Evolutionary conservation across 208 protist genomes (phyloP), one percentile per base, ranked within the genome.

Genomic region (Trypanosoma scelopori): DNA sequence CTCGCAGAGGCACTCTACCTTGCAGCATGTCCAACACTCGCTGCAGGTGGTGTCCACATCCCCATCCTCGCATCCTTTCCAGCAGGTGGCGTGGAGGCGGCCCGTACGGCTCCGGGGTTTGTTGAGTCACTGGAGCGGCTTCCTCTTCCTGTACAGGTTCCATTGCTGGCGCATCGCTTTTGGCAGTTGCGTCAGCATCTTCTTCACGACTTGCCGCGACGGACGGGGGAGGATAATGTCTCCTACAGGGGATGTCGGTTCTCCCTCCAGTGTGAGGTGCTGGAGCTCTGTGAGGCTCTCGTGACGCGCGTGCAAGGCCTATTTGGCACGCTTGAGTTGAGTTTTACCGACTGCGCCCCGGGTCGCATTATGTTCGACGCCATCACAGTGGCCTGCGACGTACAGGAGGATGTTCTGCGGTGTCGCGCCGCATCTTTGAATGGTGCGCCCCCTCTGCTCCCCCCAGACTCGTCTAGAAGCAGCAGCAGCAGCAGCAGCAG

Each of bases 401-500:
- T 71, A 16, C 55, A 71, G 39, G 65, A 71, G 37, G 48, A 71
- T 56, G 25, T 71, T n/a, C 30, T 71, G 28, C 65, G 48, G 46
- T 27, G 37, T 18, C 12, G 53, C 16, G 35, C 64, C 3, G 43
- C 30, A 47, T 35, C 27, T 23, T 48, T 64, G n/a, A 22, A 15
- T 22, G 11, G 18, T 64, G 46, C 5, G 23, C 9, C 39, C 16
- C 13, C 25, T 25, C 9, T 37, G 20, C 51, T 20, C 23, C 23
- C 41, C 22, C 49, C 52, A 25, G 25, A 7, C 16, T 65, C 48
- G 32, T 35, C 45, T 16, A 30, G 48, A 20, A 55, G 48, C 28
- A 35, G 48, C 48, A 52, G 57, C 28, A 35, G 48, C 48, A 52
- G 57, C 2, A 30, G 4, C 2, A 53, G 25, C 22, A 65, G 27